phyloP scores from a whole-genome alignment of 768 basidiomycete genomes.

The Russula sp. region DNA sequence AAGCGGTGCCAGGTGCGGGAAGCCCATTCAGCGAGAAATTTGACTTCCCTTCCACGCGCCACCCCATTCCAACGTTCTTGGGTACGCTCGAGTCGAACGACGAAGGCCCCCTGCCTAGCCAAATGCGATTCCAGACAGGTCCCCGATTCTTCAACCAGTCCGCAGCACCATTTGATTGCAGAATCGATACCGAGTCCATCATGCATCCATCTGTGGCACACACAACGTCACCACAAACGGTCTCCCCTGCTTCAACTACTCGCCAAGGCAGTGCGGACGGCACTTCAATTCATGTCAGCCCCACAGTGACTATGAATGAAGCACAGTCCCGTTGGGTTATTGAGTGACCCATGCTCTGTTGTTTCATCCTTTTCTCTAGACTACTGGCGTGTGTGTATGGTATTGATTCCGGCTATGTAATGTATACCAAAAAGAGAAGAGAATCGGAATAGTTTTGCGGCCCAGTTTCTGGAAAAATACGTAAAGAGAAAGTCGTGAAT shows the following conservation, averaged over 20 bases:
- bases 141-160: conserved; percentile 42
- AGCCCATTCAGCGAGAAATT: conserved; percentile 43
- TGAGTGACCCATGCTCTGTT: conserved; percentile 33
- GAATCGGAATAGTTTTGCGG: neutral
- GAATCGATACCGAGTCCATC: conserved; percentile 3
- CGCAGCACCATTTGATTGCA: conserved; percentile 25
- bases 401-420: neutral
- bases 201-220: neutral
- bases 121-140: conserved; percentile 36
- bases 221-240: neutral
- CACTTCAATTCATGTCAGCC: conserved; percentile 30
- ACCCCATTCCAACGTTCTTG: conserved; percentile 50
- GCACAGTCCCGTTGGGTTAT: conserved; percentile 46
- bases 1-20: conserved; percentile 24
- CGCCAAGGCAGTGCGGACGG: conserved; percentile 37
- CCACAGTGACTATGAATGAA: conserved; percentile 26
- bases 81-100: conserved; percentile 30
- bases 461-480: neutral
- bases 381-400: neutral
- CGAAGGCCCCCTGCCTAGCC: conserved; percentile 32
- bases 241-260: neutral
- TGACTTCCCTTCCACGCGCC: conserved; percentile 49
- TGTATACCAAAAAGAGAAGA: neutral
- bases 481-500: too few species aligned
- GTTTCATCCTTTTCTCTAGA: neutral